Evolutionary conservation across 2,329 filamentous ascomycete species (phyloP), one percentile per base, ranked within the genome.

Genomic region (Alternaria atra): DNA sequence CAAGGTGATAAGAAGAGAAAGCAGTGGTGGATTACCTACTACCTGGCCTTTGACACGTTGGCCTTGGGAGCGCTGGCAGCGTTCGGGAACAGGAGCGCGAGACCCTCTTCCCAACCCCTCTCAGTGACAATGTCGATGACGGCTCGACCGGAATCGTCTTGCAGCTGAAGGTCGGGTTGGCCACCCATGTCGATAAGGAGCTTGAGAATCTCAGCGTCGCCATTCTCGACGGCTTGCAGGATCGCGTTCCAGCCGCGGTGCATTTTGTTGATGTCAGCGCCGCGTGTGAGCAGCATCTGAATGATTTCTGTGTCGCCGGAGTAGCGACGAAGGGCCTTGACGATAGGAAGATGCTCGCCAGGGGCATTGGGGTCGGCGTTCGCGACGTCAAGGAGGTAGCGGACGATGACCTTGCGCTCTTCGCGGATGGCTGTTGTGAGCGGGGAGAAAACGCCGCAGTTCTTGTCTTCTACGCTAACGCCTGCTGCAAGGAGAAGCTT

Each of bases 381-480:
- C 1, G 84, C 88, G 62, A 88, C 84, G 50, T 86, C 83, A 58
- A 91, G 80, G 9, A 91, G 83, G 78, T 83, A 91, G 4, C 75
- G 75, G 40, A 90, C 87, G 57, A 91, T 90, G 0, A 85, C 84
- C 44, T 84, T 85, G 66, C 84, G 83, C 27, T 86, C 81, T 75
- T 91, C 89, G 12, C 89, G 87, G 57, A 91, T 86, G 8, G 88
- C 87, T 0, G 87, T 89, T 0, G 89, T 91, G 4, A 91, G 82
- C 0, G 88, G 87, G 0, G 87, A 90, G 80, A 91, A 92, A 50
- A 91, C 89, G 54, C 90, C 90, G 20, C 88, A 89, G 71, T 90
- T 91, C 78, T 89, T 89, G 78, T 90, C 90, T 74, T 91, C 89
- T 55, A 91, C 87, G 40, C 84, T 88, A 17, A 91, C 86, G 13